Conservation (phyloP, 148 eudicot genomes). For the Diospyros kaki region DNA sequence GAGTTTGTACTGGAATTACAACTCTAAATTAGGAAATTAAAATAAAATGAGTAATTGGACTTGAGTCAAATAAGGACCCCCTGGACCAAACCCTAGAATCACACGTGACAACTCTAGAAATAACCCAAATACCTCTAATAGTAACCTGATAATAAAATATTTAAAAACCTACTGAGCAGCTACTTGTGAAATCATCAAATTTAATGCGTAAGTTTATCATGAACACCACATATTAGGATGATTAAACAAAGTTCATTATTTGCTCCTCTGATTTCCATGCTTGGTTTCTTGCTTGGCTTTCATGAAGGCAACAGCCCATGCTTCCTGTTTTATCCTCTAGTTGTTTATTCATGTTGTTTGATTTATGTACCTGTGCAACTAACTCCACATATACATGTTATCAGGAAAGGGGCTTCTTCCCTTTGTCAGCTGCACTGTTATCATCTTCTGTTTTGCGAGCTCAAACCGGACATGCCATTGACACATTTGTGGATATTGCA, state of each 20-base stretch:
- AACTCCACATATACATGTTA: slow-evolving; percentile 8
- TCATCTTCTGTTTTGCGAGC: slow-evolving; percentile 61
- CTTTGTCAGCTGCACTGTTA: slow-evolving; percentile 81
- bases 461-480: slow-evolving; percentile 45
- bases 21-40: too few species aligned
- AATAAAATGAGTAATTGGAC: too few species aligned
- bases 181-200: background rate
- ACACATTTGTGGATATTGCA: slow-evolving; percentile 60
- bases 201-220: background rate
- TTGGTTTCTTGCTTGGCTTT: too few species aligned
- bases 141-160: background rate
- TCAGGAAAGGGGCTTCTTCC: slow-evolving; percentile 96
- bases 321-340: background rate
- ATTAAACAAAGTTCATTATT: background rate
- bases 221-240: background rate
- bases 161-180: background rate
- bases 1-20: too few species aligned
- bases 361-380: background rate
- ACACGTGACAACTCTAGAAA: background rate
- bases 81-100: background rate
- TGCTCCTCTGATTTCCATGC: background rate
- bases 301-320: slow-evolving; percentile 1
- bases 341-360: background rate
- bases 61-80: too few species aligned
- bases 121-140: background rate